A percentile compares a stretch with the other conserved stretches of the same genome.
phyloP scores from a whole-genome alignment of 495 filamentous ascomycete genomes.

The Durotheca rogersii region DNA sequence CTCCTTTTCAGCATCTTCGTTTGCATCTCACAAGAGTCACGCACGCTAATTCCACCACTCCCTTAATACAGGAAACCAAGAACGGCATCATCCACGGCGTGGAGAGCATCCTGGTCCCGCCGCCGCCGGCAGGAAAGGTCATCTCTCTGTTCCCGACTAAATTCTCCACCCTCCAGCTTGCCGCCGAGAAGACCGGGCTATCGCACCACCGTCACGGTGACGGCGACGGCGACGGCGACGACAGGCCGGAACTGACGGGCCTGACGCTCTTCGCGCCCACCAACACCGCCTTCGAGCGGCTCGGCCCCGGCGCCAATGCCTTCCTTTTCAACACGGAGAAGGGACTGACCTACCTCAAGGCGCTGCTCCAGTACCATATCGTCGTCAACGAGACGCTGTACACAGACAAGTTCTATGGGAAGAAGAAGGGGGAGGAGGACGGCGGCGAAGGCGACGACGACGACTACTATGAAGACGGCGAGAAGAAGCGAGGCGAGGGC shows the following conservation, averaged over 20 bases:
- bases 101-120: conserved; percentile 70
- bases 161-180: conserved; percentile 77
- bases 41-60: conserved; percentile 10
- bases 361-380: conserved; percentile 75
- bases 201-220: conserved; percentile 29
- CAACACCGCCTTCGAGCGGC: conserved; percentile 70
- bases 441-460: conserved; percentile 12
- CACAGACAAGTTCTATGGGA: conserved; percentile 71
- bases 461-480: not conserved
- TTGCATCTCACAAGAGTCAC: not conserved
- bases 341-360: conserved; percentile 69
- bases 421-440: conserved; percentile 12
- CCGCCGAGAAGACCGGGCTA: conserved; percentile 68
- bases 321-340: conserved; percentile 72
- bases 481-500: not conserved
- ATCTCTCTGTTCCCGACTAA: conserved; percentile 66
- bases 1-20: conserved; percentile 10
- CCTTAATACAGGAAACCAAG: conserved; percentile 49
- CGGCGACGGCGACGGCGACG: conserved; percentile 18
- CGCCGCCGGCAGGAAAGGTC: conserved; percentile 58
- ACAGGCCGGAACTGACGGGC: conserved; percentile 38
- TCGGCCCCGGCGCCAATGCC: conserved; percentile 67
- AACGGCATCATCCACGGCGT: conserved; percentile 84
- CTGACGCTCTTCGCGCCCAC: conserved; percentile 71
- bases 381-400: conserved; percentile 75